phyloP scores from a whole-genome alignment of 495 filamentous ascomycete genomes.

The Tuber brumale region DNA sequence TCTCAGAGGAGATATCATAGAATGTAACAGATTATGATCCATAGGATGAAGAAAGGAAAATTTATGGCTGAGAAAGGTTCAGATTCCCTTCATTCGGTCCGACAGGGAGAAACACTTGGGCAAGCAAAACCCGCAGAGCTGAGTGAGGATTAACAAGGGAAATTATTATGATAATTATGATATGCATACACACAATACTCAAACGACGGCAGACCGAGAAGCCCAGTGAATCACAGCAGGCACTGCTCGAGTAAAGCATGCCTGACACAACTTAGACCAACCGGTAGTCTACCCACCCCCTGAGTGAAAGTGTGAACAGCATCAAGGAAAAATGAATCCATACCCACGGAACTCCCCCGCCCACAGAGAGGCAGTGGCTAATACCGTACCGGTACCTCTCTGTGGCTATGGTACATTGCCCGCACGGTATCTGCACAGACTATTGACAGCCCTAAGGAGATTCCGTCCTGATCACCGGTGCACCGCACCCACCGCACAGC shows the following conservation, averaged over 20 bases:
- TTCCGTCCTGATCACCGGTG: constrained; percentile 1
- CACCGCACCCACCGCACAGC: not conserved
- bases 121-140: not conserved
- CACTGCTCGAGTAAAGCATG: not conserved
- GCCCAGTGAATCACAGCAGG: not conserved
- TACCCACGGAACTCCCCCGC: not conserved
- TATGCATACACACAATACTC: not conserved
- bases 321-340: not conserved
- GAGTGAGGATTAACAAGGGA: not conserved
- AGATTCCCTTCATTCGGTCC: not conserved
- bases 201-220: not conserved
- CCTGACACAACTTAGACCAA: not conserved
- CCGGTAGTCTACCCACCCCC: not conserved
- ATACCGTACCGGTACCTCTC: not conserved
- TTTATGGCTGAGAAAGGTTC: not conserved
- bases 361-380: not conserved
- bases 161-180: not conserved
- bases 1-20: not conserved
- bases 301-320: not conserved
- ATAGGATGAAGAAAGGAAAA: not conserved
- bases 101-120: not conserved
- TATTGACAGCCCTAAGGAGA: not conserved
- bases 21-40: not conserved
- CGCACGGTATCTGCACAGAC: not conserved
- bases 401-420: not conserved